Evolutionary conservation across 1,284 basidiomycete species (phyloP), one percentile per base, ranked within the genome.

Genomic region (Trichosporon inkin): DNA sequence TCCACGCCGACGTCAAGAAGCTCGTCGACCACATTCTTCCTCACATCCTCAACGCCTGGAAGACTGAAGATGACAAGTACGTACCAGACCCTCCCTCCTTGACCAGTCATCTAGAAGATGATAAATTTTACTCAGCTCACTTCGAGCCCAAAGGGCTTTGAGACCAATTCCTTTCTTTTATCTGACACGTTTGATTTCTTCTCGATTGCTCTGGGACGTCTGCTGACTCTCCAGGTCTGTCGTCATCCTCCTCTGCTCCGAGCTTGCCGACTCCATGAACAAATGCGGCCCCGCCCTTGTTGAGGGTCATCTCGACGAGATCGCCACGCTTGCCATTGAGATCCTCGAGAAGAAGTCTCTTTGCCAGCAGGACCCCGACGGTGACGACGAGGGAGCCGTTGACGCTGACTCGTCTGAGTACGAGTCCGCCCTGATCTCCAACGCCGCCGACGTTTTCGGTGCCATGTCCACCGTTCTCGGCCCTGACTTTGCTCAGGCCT

Each of bases 11-110:
- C 61, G 91, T 98, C 63, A 87, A 86, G 72, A 87, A 92, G 69
- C 84, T 99, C 49, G 86, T 92, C 62, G 83, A 84, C 28, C 87
- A 89, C 67, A 84, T 88, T 56, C 78, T 98, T 51, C 85, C 84
- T 10, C 83, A 86, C 49, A 83, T 99, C 44, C 78, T 98, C 67
- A 90, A 93, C 63, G 87, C 93, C 83, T 97, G 92, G 81, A 88
- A 90, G 75, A 86, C 87, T 10, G 95, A 99, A 79, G 96, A 99
- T 73, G 94, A 98, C 82, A 94, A 96, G 94, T 97, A 73, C 83
- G 94, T 87, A 1, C 60, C 54, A 54, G 14, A 57, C 61, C 41
- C 57, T 32, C 53, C 37, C 41, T 53, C 61, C 40, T 41, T 55
- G 17, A 41, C 56, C 53, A n/a, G 28, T 57, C 49, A 36, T 56